phyloP scores from a whole-genome alignment of 2,329 filamentous ascomycete genomes.

The Macroventuria anomochaeta region DNA sequence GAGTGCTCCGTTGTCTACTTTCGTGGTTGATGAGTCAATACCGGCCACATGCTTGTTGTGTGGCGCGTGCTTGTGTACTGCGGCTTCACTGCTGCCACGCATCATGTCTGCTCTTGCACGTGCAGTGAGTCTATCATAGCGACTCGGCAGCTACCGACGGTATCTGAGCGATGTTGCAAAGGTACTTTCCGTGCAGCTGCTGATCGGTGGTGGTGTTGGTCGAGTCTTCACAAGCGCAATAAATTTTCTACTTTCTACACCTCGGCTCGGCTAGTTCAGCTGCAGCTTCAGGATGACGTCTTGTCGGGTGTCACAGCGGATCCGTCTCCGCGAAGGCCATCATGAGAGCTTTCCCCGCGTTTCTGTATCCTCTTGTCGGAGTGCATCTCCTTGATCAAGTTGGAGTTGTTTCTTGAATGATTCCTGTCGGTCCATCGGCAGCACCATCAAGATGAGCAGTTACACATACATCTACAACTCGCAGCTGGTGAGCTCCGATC shows the following conservation, averaged over 20 bases:
- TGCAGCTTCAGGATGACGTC: slow-evolving; percentile 30
- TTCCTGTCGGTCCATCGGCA: slow-evolving; percentile 12
- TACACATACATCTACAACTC: slow-evolving; percentile 51
- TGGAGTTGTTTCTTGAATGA: not conserved
- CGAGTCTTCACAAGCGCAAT: slow-evolving; percentile 25
- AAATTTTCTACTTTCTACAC: slow-evolving; percentile 10
- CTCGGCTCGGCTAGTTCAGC: slow-evolving; percentile 27
- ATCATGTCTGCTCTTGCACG: not conserved
- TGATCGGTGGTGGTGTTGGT: slow-evolving; percentile 1
- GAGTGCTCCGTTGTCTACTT: slow-evolving; percentile 31
- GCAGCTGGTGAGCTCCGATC: slow-evolving; percentile 47
- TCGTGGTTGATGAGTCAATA: not conserved
- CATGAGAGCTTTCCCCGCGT: slow-evolving; percentile 35
- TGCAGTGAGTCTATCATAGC: not conserved
- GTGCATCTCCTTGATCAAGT: not conserved
- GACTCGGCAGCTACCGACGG: not conserved
- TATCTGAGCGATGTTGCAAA: not conserved
- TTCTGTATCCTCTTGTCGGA: slow-evolving; percentile 1
- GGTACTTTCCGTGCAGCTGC: not conserved
- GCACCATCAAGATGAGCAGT: slow-evolving; percentile 29
- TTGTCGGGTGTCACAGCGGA: slow-evolving; percentile 25
- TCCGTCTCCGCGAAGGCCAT: slow-evolving; percentile 26
- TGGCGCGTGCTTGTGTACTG: not conserved
- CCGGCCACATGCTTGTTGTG: not conserved
- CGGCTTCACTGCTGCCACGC: not conserved